Evolutionary conservation across 129 eudicot species (phyloP).

Genomic region (Kitagawia praeruptora): DNA sequence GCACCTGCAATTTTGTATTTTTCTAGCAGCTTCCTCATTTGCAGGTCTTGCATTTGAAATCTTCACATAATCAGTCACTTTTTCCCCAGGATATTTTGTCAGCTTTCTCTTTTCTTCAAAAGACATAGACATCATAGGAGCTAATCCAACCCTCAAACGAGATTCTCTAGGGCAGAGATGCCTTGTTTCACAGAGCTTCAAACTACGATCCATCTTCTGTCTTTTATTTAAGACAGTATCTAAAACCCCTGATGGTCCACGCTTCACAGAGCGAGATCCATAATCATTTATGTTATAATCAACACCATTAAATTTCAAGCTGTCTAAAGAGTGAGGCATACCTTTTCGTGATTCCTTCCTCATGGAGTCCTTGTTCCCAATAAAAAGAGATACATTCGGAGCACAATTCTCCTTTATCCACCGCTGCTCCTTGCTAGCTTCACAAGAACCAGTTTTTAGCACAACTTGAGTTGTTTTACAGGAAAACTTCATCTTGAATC

Average conservation of each 20-base stretch:
- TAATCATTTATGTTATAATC: background rate
- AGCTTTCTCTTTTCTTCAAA: conserved; percentile 35
- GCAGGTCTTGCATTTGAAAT: conserved; percentile 17
- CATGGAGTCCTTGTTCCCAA: too few relatives aligned
- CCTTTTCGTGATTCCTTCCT: too few relatives aligned
- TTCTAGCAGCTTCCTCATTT: conserved; percentile 7
- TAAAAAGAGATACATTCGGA: too few relatives aligned
- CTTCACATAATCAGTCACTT: conserved; percentile 24
- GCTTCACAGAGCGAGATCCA: conserved; percentile 37
- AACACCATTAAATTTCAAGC: too few relatives aligned
- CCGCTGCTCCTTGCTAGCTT: too few relatives aligned
- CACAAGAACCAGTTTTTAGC: too few relatives aligned
- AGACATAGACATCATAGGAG: conserved; percentile 29
- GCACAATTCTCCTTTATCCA: too few relatives aligned
- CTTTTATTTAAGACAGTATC: conserved; percentile 33
- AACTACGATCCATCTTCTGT: conserved; percentile 45
- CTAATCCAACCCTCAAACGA: conserved; percentile 8
- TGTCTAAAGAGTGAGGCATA: too few relatives aligned
- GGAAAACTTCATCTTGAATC: too few relatives aligned
- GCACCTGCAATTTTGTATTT: background rate
- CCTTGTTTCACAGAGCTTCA: conserved; percentile 36
- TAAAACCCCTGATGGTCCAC: conserved; percentile 21
- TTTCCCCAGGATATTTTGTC: conserved; percentile 26
- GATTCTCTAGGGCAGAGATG: too few relatives aligned
- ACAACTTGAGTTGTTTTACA: too few relatives aligned